Evolutionary conservation across 108 stramenopile species (phyloP), one percentile per base, ranked within the genome.

Genomic region (Phaeodactylum tricornutum): DNA sequence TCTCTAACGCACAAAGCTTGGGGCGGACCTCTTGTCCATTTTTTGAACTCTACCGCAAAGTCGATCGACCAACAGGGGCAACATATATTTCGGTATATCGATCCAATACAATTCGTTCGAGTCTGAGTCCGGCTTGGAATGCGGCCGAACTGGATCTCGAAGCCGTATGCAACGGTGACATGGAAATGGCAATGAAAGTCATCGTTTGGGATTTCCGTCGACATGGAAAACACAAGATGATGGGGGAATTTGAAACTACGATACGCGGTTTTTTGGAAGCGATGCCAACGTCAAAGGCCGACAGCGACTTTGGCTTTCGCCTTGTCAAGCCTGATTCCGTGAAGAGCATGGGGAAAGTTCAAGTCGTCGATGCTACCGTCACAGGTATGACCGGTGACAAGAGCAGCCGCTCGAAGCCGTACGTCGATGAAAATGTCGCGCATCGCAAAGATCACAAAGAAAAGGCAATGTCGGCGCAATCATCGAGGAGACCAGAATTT

Each of bases 221-320:
- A 27, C 43, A 55, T 41, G 84, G 84, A 27, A 79, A 82, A 39
- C 80, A 87, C 61, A 62, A 79, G 25, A 23, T 50, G 22, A 80
- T 92, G 72, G 90, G 90, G 31, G 63, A 64, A 52, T 72, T 72
- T 46, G 77, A 84, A 47, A 83, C 79, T 2, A 81, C 72, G 0
- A 45, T 72, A 11, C 43, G 35, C 11, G 62, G 56, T 5, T 42
- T 79, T 16, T 16, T 71, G 15, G 67, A 66, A 26, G 59, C 77
- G 11, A 48, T 54, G 29, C 42, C 43, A 16, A 24, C 16, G n/a
- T 63, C 47, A 47, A 61, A 60, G n/a, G 23, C 30, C 1, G 54
- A 50, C 35, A 39, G 49, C 34, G 8, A 6, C n/a, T 26, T 45
- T 29, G 47, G 46, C 8, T 61, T 69, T 42, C 11, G 32, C 2